Percentiles rank a stretch among this genome's conserved stretches.
Conservation (phyloP, 257 asterid species). For the Solanum arcanum region DNA sequence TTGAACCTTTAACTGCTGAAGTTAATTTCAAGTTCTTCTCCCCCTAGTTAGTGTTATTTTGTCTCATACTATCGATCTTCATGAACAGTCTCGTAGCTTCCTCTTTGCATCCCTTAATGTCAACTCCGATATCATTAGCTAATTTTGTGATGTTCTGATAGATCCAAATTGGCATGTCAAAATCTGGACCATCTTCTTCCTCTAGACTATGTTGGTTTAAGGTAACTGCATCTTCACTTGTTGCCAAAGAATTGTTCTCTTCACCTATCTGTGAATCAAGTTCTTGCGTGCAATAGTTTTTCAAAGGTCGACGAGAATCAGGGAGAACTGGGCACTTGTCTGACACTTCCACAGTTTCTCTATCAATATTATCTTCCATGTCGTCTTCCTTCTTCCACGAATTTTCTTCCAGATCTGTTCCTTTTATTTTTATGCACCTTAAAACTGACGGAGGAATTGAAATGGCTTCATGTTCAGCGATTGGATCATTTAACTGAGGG, state of each 20-base stretch:
- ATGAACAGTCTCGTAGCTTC: neutral
- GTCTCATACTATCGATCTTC: neutral
- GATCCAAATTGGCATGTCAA: neutral
- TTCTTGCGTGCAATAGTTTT: neutral
- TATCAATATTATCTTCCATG: neutral
- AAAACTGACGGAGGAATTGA: neutral
- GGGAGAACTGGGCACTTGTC: neutral
- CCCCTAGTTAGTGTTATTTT: neutral
- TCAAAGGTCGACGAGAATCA: neutral
- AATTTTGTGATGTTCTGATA: neutral
- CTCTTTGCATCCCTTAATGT: neutral
- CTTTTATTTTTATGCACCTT: neutral
- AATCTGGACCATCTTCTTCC: neutral
- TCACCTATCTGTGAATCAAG: neutral
- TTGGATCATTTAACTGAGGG: neutral
- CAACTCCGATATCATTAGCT: neutral
- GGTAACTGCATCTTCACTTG: neutral
- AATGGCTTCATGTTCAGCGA: neutral
- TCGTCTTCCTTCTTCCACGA: neutral
- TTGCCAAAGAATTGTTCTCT: neutral
- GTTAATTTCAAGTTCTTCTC: neutral
- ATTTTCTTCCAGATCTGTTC: neutral
- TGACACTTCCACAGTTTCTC: neutral
- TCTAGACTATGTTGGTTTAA: neutral
- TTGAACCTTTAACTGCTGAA: no score